Base-by-base conservation (phyloP, 495 filamentous ascomycete genomes). In the Aspergillus incahuasiensis region DNA sequence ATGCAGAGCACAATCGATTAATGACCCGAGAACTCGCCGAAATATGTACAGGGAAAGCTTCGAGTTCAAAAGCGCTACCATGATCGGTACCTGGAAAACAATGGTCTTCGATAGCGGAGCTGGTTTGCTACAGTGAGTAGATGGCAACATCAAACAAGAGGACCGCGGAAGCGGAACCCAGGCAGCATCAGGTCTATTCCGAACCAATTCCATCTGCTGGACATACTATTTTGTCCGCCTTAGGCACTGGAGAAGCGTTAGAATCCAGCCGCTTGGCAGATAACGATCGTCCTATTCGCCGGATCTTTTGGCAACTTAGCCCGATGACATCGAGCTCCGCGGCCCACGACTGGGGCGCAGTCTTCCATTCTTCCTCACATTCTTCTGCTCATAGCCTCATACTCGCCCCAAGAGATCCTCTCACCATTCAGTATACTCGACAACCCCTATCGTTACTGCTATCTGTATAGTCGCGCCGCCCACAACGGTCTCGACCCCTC, bases 311-410 rank as follows among this genome's bases (percentile, higher is more conserved):
- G 61, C 52, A 63, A 57, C 25, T 43, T 60, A 60, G 63, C 60
- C 65, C 65, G 71, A 72, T 74, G 68, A 73, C 72, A 73, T 76
- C 66, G 69, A 72, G 62, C 57, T 64, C 62, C 65, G 57, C 63
- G 58, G 64, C 69, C 63, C 63, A 67, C 62, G 62, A 58, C 60
- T 65, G 54, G 54, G 63, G 61, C 59, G 58, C 63, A 61, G 41
- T 61, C 41, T 44, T 59, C 46, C 42, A 34, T 47, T 30, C 32
- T 47, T 30, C 32, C 41, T 32, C 42, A 46, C 25, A 19, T 6
- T 48, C 32, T 35, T 15, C 32, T 2, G 8, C 12, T 35, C 32
- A 35, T 11, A 11, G 2, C 13, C 12, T 35, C 32, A 35, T 11
- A 11, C 9, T 35, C 9, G 32, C 32, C 6, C 19, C 16, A 19